Base-by-base conservation (phyloP, 2,329 filamentous ascomycete species). In the Aspergillus costaricaensis region DNA sequence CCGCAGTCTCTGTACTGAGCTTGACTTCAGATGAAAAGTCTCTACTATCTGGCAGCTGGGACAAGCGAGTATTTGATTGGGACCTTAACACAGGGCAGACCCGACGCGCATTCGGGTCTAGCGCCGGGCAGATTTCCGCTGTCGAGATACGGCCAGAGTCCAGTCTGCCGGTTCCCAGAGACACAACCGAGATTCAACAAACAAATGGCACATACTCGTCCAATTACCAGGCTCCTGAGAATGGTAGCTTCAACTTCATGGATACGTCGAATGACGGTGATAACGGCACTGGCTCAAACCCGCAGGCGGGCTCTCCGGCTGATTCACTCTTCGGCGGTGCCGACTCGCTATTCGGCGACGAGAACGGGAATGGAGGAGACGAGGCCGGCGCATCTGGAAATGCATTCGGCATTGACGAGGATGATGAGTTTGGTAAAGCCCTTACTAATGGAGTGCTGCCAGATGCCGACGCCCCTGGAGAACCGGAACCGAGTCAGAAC, bases 11-110 rank as follows among this genome's bases (percentile, higher is more conserved):
- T 19, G 91, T 96, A 5, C 78, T 99, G 60, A 88, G 86, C 9
- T 80, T 99, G 12, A 87, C 91, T 0, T 86, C 90, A 5, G 93
- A 98, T 67, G 95, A 99, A 79, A 88, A 85, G 70, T 93, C 89
- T 41, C 86, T 98, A 4, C 77, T 99, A 8, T 97, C 92, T 36
- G 95, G 95, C 3, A 94, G 92, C 73, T 99, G 95, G 95, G 95
- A 99, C 76, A 98, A 96, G 78, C 90, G 86, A 17, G 88, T 98
- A 0, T 85, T 92, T 56, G 93, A 98, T 73, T 99, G 95, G 95
- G 95, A 98, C 74, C 77, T 99, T 25, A 92, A 98, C 70, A 95
- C 87, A 1, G 95, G 95, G 0, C 83, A 90, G 68, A 83, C 90
- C 6, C 88, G 87, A 65, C 86, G 93, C 10, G 84, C 85, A 4